phyloP scores from a whole-genome alignment of 164 flowering plant genomes.

The Hamamelis virginiana region DNA sequence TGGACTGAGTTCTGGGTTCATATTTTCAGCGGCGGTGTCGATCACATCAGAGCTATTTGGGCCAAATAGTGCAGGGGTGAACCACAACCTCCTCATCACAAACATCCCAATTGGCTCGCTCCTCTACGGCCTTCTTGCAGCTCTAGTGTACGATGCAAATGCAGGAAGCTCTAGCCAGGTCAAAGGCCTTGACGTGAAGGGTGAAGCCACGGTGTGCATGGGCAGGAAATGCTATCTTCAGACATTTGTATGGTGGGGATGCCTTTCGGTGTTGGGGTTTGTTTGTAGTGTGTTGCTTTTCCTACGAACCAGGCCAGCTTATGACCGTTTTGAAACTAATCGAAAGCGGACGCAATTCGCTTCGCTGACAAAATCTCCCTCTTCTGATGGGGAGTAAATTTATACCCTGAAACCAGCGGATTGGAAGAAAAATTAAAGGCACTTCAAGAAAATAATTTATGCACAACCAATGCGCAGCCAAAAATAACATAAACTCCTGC shows the following conservation, averaged over 20 bases:
- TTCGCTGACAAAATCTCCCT: not conserved
- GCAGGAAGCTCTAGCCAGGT: slow-evolving; percentile 15
- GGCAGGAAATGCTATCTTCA: slow-evolving; percentile 65
- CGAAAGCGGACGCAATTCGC: slow-evolving; percentile 28
- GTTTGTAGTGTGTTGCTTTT: slow-evolving; percentile 55
- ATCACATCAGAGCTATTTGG: slow-evolving; percentile 95
- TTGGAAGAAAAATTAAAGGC: too few species aligned
- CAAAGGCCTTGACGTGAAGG: not conserved
- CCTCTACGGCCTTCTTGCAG: slow-evolving; percentile 77
- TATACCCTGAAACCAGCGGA: too few species aligned
- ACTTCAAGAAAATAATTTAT: too few species aligned
- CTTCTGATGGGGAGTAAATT: too few species aligned
- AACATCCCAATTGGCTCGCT: slow-evolving; percentile 92
- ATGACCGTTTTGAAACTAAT: slow-evolving; percentile 53
- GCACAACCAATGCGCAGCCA: too few species aligned
- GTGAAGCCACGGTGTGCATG: slow-evolving; percentile 61
- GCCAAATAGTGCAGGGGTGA: slow-evolving; percentile 77
- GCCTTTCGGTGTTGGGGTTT: slow-evolving; percentile 67
- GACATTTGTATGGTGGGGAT: slow-evolving; percentile 83
- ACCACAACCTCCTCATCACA: slow-evolving; percentile 91
- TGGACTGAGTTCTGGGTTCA: slow-evolving; percentile 90
- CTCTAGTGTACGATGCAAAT: slow-evolving; percentile 70
- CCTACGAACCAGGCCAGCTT: slow-evolving; percentile 76
- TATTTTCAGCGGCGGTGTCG: slow-evolving; percentile 92
- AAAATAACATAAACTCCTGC: too few species aligned